Evolutionary conservation across 768 basidiomycete genomes (phyloP).

Genomic region (Boletus pseudo-olivaceus): DNA sequence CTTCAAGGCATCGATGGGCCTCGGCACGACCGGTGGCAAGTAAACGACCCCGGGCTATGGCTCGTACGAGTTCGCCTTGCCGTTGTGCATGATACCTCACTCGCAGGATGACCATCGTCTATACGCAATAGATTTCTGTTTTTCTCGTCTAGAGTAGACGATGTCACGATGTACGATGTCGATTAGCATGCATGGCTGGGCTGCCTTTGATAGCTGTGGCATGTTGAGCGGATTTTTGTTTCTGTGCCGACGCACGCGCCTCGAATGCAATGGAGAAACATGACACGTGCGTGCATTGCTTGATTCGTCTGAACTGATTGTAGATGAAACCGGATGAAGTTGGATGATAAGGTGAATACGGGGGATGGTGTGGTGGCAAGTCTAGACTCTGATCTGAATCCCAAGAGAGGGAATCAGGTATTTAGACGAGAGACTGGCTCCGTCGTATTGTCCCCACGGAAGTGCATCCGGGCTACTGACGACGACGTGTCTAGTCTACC

Average conservation of each 20-base stretch:
- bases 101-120: constrained; percentile 16
- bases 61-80: background rate
- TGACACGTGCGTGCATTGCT: background rate
- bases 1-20: constrained; percentile 80
- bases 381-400: no score
- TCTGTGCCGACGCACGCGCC: background rate
- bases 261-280: constrained; percentile 2
- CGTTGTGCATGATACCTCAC: constrained; percentile 9
- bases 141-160: constrained; percentile 13
- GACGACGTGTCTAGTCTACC: no score
- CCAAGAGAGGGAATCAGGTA: no score
- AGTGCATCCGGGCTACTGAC: no score
- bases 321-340: background rate
- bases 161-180: background rate
- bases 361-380: no score
- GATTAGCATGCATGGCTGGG: background rate
- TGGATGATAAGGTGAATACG: background rate
- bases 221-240: background rate
- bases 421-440: no score
- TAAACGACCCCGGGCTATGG: constrained; percentile 34
- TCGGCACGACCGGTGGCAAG: constrained; percentile 88
- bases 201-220: background rate
- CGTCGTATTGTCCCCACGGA: no score
- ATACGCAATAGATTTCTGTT: constrained; percentile 9
- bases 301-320: background rate